Percentiles rank a stretch among this genome's conserved stretches.
Evolutionary conservation across 1,284 basidiomycete species (phyloP).

Genomic region (Mycosarcoma maydis): DNA sequence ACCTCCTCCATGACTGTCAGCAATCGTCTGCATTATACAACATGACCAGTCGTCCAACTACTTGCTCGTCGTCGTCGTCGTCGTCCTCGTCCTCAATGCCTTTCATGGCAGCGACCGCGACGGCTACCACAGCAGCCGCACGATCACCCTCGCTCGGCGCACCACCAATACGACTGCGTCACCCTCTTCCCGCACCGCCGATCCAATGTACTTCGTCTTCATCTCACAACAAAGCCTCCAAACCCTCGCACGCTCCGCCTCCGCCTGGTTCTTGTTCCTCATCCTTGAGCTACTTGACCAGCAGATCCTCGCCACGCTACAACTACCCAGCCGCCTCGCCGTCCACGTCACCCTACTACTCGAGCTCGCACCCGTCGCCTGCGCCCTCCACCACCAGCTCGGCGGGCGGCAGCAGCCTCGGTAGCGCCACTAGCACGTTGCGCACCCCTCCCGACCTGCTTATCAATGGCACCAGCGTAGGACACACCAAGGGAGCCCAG

Average conservation of each 20-base stretch:
- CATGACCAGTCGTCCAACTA: too few species aligned
- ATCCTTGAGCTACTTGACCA: slow-evolving; percentile 2
- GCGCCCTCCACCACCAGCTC: too few species aligned
- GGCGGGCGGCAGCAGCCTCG: slow-evolving; percentile 3
- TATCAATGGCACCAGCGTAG: slow-evolving; percentile 33
- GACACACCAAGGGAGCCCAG: slow-evolving; percentile 2
- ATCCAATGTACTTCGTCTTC: neutral
- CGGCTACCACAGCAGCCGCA: too few species aligned
- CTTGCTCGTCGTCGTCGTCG: too few species aligned
- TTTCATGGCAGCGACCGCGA: too few species aligned
- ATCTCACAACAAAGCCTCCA: too few species aligned
- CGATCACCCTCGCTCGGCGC: slow-evolving; percentile 10
- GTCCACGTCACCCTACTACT: slow-evolving; percentile 25
- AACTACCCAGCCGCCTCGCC: neutral
- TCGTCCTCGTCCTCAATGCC: too few species aligned
- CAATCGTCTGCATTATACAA: too few species aligned
- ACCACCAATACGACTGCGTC: slow-evolving; percentile 28
- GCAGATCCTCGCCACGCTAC: slow-evolving; percentile 6
- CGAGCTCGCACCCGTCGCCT: slow-evolving; percentile 25
- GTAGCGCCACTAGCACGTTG: slow-evolving; percentile 17
- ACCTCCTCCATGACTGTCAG: too few species aligned
- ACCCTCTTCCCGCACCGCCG: slow-evolving; percentile 10
- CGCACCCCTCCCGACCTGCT: slow-evolving; percentile 55
- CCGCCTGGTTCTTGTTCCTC: slow-evolving; percentile 3
- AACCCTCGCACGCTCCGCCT: neutral